These are phyloP conservation scores for Ophiostoma triangulosporum DNA, from an alignment of 2,329 filamentous ascomycete genomes.

Conservation along the genomic window DNA sequence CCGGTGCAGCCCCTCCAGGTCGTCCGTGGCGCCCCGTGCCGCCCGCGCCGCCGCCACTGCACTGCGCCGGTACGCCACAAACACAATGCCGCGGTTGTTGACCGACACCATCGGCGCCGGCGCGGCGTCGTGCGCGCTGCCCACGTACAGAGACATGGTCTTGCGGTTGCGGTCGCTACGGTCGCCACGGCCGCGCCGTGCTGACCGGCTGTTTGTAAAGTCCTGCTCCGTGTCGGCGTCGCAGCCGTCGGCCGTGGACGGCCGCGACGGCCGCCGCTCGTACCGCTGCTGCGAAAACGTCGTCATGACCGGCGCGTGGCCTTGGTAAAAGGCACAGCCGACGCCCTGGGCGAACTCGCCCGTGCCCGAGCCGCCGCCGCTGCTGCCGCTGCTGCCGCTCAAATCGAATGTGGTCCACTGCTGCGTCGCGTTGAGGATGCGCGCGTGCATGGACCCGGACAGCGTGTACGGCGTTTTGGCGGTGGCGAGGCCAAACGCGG, in stretches of 20 bases:
- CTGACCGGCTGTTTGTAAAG: conserved; percentile 4
- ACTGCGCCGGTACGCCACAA: conserved; percentile 40
- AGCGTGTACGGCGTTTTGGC: conserved; percentile 39
- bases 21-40: conserved; percentile 20
- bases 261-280: conserved; percentile 10
- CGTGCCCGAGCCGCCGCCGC: too few species aligned
- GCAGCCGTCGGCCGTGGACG: conserved; percentile 10
- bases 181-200: neutral
- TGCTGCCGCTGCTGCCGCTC: too few species aligned
- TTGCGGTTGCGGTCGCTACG: neutral
- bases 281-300: conserved; percentile 2
- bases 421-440: conserved; percentile 33
- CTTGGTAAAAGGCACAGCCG: conserved; percentile 38
- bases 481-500: conserved; percentile 39
- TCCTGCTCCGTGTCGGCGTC: conserved; percentile 17
- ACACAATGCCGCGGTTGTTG: conserved; percentile 39
- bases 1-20: conserved; percentile 31
- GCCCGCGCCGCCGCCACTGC: conserved; percentile 20
- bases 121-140: neutral
- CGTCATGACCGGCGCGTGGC: conserved; percentile 16
- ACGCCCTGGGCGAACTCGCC: conserved; percentile 40
- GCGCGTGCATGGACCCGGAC: conserved; percentile 33
- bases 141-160: too few species aligned
- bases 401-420: conserved; percentile 40
- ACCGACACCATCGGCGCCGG: neutral